Base-by-base conservation (phyloP, 371 early-diverging fungal species). In the Thermomucor indicae-seudaticae region DNA sequence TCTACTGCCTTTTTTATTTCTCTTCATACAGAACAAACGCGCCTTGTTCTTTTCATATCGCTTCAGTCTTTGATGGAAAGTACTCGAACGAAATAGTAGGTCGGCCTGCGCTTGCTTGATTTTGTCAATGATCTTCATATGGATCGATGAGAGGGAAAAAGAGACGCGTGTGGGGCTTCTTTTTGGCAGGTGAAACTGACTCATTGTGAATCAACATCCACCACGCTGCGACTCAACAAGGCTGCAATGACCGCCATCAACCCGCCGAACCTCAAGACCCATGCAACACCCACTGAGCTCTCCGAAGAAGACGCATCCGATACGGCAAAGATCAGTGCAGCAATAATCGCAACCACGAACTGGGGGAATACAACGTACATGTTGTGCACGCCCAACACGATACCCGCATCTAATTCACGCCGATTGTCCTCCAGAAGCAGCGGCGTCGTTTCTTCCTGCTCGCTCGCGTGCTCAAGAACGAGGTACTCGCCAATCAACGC, bases 41-140 rank as follows among this genome's bases (percentile, higher is more conserved):
- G n/a, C n/a, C n/a, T n/a, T n/a, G n/a, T n/a, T n/a, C n/a, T n/a
- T n/a, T n/a, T n/a, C 65, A 54, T 84, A 85, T 89, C 62, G 89
- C 83, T 50, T 89, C 88, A 14, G 97, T 97, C 70, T 95, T 97
- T 48, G 97, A 96, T 22, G 97, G 97, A 57, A 96, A 97, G 72
- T 83, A 97, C 77, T 97, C 97, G 64, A 97, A 91, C 16, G 95
- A 95, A 72, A 86, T 91, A 44, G 65, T 74, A 35, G 81, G 60
- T 64, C 62, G 44, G 62, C 58, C 32, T 62, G 62, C 6, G 67
- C 68, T 22, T 66, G 57, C 39, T 75, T 31, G 3, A 65, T 43
- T 24, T 83, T 79, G 45, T 82, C 81, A 6, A 70, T 64, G 37
- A 88, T 75, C 63, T 79, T 85, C 89, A 87, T 89, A 30, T 32